Base-by-base conservation (phyloP, 1,284 basidiomycete species). In the Puccinia horiana region DNA sequence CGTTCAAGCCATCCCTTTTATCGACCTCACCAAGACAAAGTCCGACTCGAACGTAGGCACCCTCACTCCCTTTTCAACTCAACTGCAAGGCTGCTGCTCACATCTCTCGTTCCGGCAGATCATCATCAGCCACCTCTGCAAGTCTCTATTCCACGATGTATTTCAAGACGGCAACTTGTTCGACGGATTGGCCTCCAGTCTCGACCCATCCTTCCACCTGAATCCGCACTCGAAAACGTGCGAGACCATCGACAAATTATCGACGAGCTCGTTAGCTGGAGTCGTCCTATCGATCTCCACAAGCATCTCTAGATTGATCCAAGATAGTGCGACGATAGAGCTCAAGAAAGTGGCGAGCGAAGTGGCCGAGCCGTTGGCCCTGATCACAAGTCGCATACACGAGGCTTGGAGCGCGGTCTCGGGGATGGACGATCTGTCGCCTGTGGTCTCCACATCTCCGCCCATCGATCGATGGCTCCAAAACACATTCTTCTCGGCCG, bases 401-500 rank as follows among this genome's bases (percentile, higher is more conserved):
- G 32, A 29, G 35, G 44, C n/a, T 12, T 75, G 73, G 73, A 26
- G 35, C 32, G 14, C 47, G 61, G 73, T 35, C 23, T 58, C 73
- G 12, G 37, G 73, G 1, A n/a, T n/a, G 32, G 52, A n/a, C 18
- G 32, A 37, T 9, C 52, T 40, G 32, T 32, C 9, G 35, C n/a
- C n/a, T n/a, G n/a, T n/a, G n/a, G n/a, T n/a, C n/a, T n/a, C n/a
- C n/a, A n/a, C n/a, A n/a, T n/a, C n/a, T n/a, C n/a, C n/a, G n/a
- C n/a, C n/a, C n/a, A n/a, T 18, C 35, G 72, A 74, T 26, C 47
- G 35, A 61, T 75, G 73, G 73, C 49, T 58, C 73, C 58, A n/a
- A 35, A 75, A 56, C 18, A 61, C 29, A 23, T 75, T 75, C 37
- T 75, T 75, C 20, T 75, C 16, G 37, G 40, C 54, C 52, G 16